phyloP scores from a whole-genome alignment of 2,329 filamentous ascomycete species.

The Aureobasidium sp. region DNA sequence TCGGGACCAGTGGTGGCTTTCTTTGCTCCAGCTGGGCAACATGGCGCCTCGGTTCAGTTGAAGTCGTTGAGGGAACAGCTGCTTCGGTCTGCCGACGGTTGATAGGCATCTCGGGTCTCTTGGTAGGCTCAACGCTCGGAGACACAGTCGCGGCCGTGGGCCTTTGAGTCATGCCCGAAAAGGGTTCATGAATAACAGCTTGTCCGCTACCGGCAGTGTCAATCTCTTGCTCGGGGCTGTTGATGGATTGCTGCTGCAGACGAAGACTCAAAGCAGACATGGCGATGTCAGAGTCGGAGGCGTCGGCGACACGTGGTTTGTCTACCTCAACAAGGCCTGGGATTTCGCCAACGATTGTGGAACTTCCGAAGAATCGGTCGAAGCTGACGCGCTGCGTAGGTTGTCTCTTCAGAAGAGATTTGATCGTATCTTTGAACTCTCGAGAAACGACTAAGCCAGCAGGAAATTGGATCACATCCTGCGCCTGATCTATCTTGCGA shows the following conservation, averaged over 20 bases:
- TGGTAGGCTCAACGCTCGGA: not conserved
- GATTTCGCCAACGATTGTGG: slow-evolving; percentile 66
- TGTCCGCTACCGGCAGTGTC: not conserved
- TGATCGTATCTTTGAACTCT: slow-evolving; percentile 74
- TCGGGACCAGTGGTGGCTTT: slow-evolving; percentile 13
- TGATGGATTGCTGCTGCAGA: slow-evolving; percentile 26
- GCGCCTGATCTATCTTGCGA: slow-evolving; percentile 80
- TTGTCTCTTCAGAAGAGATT: slow-evolving; percentile 73
- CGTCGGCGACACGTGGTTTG: slow-evolving; percentile 21
- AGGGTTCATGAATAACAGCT: slow-evolving; percentile 11
- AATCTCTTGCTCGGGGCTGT: slow-evolving; percentile 19
- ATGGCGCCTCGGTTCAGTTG: not conserved
- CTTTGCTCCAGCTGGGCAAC: not conserved
- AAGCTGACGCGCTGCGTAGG: slow-evolving; percentile 82
- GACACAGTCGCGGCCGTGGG: not conserved
- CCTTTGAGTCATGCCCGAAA: not conserved
- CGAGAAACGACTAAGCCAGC: slow-evolving; percentile 61
- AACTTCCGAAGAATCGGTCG: slow-evolving; percentile 72
- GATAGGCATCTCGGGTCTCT: not conserved
- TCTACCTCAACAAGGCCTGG: slow-evolving; percentile 69
- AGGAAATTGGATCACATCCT: slow-evolving; percentile 79
- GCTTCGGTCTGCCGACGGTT: not conserved
- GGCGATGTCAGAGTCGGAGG: slow-evolving; percentile 20
- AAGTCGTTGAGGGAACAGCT: not conserved
- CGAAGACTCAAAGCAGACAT: slow-evolving; percentile 27